phyloP scores from a whole-genome alignment of 2,329 filamentous ascomycete genomes.

The Metarhizium guizhouense region DNA sequence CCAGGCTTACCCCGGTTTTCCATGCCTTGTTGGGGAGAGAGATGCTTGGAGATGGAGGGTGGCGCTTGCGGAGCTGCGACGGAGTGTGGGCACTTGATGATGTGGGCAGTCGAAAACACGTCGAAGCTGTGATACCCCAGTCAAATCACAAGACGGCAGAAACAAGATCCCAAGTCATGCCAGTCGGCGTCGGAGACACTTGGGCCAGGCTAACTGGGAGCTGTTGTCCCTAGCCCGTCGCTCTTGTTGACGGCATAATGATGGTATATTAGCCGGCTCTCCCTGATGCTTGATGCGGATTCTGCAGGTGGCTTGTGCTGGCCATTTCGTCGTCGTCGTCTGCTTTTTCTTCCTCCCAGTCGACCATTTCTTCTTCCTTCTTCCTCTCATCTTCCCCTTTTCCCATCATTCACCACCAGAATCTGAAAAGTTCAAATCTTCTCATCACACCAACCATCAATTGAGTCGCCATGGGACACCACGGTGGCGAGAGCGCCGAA shows the following conservation, averaged over 20 bases:
- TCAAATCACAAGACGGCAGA: no score
- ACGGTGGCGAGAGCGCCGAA: conserved; percentile 20
- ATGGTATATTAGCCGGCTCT: not conserved
- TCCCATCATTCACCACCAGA: no score
- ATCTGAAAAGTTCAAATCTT: no score
- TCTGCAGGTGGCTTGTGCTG: not conserved
- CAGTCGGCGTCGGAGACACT: not conserved
- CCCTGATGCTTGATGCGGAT: not conserved
- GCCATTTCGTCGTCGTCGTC: no score
- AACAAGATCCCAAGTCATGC: no score
- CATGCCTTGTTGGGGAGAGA: not conserved
- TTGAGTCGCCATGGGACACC: conserved; percentile 5
- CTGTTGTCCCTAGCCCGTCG: not conserved
- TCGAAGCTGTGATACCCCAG: no score
- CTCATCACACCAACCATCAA: no score
- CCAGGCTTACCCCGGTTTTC: not conserved
- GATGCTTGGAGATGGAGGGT: not conserved
- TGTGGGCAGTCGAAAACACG: no score
- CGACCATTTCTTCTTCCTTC: no score
- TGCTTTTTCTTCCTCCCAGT: no score
- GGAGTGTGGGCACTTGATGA: no score
- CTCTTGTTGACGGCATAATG: not conserved
- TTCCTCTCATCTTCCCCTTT: no score
- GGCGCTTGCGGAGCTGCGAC: not conserved
- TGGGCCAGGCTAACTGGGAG: not conserved